phyloP scores from a whole-genome alignment of 176 grass and related monocot species.

The Oryza meridionalis region DNA sequence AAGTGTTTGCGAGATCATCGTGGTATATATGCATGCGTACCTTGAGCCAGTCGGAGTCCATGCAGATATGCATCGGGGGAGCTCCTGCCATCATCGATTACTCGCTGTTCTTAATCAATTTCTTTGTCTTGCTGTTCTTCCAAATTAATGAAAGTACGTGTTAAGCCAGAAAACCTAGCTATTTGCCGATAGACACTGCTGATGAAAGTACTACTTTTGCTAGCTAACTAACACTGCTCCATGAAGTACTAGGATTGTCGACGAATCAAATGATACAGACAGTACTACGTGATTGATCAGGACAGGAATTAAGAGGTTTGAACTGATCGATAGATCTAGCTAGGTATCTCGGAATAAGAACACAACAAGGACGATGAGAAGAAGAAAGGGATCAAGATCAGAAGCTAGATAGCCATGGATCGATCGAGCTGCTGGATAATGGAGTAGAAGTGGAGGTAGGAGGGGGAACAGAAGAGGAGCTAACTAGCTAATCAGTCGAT shows the following conservation, averaged over 20 bases:
- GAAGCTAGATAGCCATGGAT: not conserved
- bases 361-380: not conserved
- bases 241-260: not conserved
- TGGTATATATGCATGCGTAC: conserved; percentile 24
- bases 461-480: not conserved
- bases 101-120: not conserved
- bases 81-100: conserved; percentile 59
- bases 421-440: not conserved
- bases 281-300: not conserved
- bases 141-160: not conserved
- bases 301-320: not conserved
- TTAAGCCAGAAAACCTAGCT: not conserved
- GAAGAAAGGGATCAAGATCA: not conserved
- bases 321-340: not conserved
- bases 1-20: not conserved
- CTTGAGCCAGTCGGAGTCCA: conserved; percentile 95
- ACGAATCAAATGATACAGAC: not conserved
- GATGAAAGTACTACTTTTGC: not conserved
- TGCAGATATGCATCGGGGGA: conserved; percentile 79
- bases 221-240: not conserved
- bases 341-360: not conserved
- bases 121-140: not conserved
- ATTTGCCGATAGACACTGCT: not conserved
- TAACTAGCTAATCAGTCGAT: not conserved
- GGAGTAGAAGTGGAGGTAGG: not conserved